These are phyloP conservation scores for Ailanthus altissimus DNA, from an alignment of 345 rosid species.

Conservation along the genomic window DNA sequence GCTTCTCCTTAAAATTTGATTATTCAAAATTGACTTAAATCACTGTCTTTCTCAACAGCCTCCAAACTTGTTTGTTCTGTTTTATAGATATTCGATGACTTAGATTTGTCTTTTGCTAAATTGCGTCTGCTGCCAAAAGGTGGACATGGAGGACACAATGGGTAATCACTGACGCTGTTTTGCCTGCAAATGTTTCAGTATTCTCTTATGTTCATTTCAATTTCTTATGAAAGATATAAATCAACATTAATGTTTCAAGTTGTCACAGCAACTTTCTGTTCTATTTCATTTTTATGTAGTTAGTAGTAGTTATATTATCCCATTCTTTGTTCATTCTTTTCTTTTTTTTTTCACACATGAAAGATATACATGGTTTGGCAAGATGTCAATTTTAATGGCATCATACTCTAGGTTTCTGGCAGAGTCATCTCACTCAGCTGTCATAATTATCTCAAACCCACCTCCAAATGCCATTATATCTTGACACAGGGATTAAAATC, in stretches of 20 bases:
- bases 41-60: not conserved
- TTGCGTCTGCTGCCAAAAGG: slow-evolving; percentile 93
- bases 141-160: slow-evolving; percentile 98
- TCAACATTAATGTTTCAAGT: not conserved
- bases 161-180: slow-evolving; percentile 46
- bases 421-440: not conserved
- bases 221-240: not conserved
- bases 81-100: slow-evolving; percentile 80
- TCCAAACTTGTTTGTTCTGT: slow-evolving; percentile 15
- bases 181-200: not conserved
- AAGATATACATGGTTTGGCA: not conserved
- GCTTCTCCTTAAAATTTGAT: not conserved
- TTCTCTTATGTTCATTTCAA: not conserved
- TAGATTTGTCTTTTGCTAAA: slow-evolving; percentile 92
- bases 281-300: not conserved
- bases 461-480: not conserved
- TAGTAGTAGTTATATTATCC: not conserved
- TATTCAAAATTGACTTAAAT: not conserved
- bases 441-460: not conserved
- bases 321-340: not conserved
- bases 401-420: not conserved
- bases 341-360: not conserved
- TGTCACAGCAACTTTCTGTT: not conserved
- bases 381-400: too few species aligned
- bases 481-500: not conserved